A percentile compares a stretch with the other conserved stretches of the same genome.
Conservation (phyloP, 1,284 basidiomycete genomes). For the Leccinum proliferum region DNA sequence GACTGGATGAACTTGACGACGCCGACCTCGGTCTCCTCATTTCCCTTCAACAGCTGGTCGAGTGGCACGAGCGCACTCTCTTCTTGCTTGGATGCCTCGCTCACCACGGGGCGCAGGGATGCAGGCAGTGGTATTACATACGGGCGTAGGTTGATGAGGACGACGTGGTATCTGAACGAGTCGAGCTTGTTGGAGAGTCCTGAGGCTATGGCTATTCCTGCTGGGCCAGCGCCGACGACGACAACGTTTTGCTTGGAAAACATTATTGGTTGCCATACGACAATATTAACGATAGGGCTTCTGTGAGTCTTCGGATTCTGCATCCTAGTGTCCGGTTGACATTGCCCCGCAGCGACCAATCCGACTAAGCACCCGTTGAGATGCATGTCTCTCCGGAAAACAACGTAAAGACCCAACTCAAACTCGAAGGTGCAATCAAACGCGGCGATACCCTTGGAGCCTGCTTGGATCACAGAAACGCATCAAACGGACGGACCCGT, state of each 20-base stretch:
- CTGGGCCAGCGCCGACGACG: slow-evolving; percentile 40
- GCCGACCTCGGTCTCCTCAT: slow-evolving; percentile 42
- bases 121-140: slow-evolving; percentile 35
- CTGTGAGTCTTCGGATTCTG: not conserved
- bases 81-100: slow-evolving; percentile 30
- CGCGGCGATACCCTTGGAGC: slow-evolving; percentile 61
- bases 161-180: slow-evolving; percentile 31
- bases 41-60: slow-evolving; percentile 44
- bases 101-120: slow-evolving; percentile 36
- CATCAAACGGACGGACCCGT: slow-evolving; percentile 7
- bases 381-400: slow-evolving; percentile 59
- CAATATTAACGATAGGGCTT: not conserved
- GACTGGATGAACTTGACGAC: slow-evolving; percentile 40
- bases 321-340: not conserved
- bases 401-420: slow-evolving; percentile 64
- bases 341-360: not conserved
- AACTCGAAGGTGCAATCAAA: slow-evolving; percentile 77
- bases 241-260: slow-evolving; percentile 26
- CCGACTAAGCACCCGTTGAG: slow-evolving; percentile 10
- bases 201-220: slow-evolving; percentile 31
- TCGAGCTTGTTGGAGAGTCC: slow-evolving; percentile 36
- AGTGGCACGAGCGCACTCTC: slow-evolving; percentile 36
- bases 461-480: slow-evolving; percentile 21
- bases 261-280: slow-evolving; percentile 6
- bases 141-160: slow-evolving; percentile 36